Conservation (phyloP, 352 stramenopile genomes). For the Globisporangium nodosum region DNA sequence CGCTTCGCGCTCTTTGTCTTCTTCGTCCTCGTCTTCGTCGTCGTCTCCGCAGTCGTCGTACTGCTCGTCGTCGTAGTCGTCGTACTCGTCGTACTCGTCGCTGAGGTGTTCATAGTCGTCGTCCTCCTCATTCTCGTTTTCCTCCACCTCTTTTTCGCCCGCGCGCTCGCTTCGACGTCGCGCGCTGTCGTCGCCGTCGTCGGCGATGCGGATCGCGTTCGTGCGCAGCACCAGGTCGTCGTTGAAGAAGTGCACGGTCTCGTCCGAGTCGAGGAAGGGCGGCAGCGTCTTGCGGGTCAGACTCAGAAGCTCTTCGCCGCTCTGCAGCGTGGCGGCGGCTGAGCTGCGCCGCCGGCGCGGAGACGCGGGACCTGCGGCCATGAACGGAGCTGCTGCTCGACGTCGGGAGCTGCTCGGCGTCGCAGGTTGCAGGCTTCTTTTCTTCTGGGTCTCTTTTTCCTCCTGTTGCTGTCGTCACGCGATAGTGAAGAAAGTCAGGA, state of each 20-base stretch:
- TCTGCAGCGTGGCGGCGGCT: not conserved
- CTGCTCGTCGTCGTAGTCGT: constrained; percentile 26
- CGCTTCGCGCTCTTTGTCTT: not conserved
- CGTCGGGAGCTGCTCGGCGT: not conserved
- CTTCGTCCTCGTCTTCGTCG: constrained; percentile 4
- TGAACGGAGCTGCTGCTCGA: not conserved
- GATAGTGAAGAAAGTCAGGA: not conserved
- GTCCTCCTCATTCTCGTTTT: constrained; percentile 17
- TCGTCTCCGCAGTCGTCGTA: constrained; percentile 11
- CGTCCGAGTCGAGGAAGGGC: constrained; percentile 42
- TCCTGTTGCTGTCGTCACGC: not conserved
- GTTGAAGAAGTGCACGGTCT: constrained; percentile 69
- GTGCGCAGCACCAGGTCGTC: constrained; percentile 50
- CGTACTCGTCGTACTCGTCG: constrained; percentile 21
- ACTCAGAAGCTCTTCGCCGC: constrained; percentile 3
- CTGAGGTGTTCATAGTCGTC: constrained; percentile 23
- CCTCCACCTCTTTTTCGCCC: constrained; percentile 1
- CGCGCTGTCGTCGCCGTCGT: constrained; percentile 10
- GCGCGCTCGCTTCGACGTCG: constrained; percentile 10
- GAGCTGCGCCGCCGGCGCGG: constrained; percentile 7
- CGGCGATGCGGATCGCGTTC: constrained; percentile 43
- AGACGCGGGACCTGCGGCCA: constrained; percentile 1
- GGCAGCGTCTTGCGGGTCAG: constrained; percentile 8
- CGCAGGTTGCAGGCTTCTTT: not conserved
- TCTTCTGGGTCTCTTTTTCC: not conserved